phyloP scores from a whole-genome alignment of 2,329 filamentous ascomycete species.

The Apiospora marii region DNA sequence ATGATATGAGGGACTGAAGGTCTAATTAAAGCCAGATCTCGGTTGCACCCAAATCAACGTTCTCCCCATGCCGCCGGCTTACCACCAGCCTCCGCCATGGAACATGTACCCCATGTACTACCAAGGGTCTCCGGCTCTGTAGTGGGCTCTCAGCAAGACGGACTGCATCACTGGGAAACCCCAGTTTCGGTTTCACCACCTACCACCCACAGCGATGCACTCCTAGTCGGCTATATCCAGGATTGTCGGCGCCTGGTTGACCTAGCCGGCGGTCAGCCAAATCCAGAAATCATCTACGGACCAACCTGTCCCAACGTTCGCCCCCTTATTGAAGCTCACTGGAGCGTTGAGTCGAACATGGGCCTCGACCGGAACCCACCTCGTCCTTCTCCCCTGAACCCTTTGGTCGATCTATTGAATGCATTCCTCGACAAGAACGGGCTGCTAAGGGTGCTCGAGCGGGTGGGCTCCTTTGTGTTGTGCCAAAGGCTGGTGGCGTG shows the following conservation, averaged over 20 bases:
- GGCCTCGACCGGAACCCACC: conserved; percentile 14
- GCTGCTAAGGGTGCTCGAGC: conserved; percentile 41
- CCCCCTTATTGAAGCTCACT: conserved; percentile 40
- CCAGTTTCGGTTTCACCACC: conserved; percentile 42
- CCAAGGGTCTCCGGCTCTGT: conserved; percentile 39
- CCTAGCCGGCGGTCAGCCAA: conserved; percentile 32
- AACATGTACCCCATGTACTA: conserved; percentile 47
- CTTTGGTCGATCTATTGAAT: conserved; percentile 41
- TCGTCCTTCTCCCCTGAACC: conserved; percentile 31
- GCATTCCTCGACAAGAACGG: conserved; percentile 41
- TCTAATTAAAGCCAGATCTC: conserved; percentile 42
- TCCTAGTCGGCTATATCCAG: conserved; percentile 46
- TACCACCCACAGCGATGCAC: conserved; percentile 44
- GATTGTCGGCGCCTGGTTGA: conserved; percentile 45
- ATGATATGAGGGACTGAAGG: conserved; percentile 32
- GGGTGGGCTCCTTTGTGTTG: conserved; percentile 44
- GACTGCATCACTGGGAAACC: conserved; percentile 42
- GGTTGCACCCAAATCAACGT: conserved; percentile 43
- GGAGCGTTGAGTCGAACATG: conserved; percentile 8
- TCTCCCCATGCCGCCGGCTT: conserved; percentile 42
- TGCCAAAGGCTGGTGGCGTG: conserved; percentile 41
- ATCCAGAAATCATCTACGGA: conserved; percentile 42
- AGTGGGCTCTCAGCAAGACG: neutral
- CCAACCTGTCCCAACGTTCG: conserved; percentile 45
- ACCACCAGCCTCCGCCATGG: conserved; percentile 44